A percentile compares a stretch with the other conserved stretches of the same genome.
These are phyloP conservation scores for Russula foetens DNA, from an alignment of 768 basidiomycete species.

Conservation along the genomic window DNA sequence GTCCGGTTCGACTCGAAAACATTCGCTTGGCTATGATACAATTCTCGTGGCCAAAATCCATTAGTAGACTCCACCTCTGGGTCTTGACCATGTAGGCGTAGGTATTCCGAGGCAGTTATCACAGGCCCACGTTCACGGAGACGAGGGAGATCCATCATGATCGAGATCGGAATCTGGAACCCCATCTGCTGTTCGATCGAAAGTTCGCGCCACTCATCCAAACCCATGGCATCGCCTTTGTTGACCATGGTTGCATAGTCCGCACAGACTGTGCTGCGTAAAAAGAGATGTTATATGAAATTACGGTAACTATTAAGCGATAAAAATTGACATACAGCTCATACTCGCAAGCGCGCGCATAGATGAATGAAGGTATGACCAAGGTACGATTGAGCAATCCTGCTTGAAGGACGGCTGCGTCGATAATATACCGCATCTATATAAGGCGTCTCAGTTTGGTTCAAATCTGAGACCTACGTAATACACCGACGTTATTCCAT, in stretches of 20 bases:
- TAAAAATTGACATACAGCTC: conserved; percentile 26
- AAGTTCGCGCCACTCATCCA: conserved; percentile 33
- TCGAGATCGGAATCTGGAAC: conserved; percentile 29
- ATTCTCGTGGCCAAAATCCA: conserved; percentile 32
- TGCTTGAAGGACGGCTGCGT: conserved; percentile 37
- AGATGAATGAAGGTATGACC: conserved; percentile 38
- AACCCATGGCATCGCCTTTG: conserved; percentile 33
- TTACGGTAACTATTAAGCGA: neutral
- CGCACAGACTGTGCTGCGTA: conserved; percentile 29
- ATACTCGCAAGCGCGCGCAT: conserved; percentile 40
- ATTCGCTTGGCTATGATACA: conserved; percentile 27
- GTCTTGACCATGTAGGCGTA: conserved; percentile 32
- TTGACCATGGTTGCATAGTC: conserved; percentile 37
- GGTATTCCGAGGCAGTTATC: conserved; percentile 35
- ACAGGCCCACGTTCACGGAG: conserved; percentile 32
- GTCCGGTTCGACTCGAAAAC: conserved; percentile 21
- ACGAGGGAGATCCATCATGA: conserved; percentile 35
- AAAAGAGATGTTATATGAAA: neutral
- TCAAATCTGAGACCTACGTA: neutral
- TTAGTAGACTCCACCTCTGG: conserved; percentile 29
- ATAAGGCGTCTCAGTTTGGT: neutral
- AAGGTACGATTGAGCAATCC: conserved; percentile 35
- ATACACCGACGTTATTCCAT: conserved; percentile 39
- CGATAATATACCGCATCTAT: conserved; percentile 42
- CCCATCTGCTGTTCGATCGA: conserved; percentile 31